Evolutionary conservation across 1,284 basidiomycete genomes (phyloP).

Genomic region (Leccinum pachyderme): DNA sequence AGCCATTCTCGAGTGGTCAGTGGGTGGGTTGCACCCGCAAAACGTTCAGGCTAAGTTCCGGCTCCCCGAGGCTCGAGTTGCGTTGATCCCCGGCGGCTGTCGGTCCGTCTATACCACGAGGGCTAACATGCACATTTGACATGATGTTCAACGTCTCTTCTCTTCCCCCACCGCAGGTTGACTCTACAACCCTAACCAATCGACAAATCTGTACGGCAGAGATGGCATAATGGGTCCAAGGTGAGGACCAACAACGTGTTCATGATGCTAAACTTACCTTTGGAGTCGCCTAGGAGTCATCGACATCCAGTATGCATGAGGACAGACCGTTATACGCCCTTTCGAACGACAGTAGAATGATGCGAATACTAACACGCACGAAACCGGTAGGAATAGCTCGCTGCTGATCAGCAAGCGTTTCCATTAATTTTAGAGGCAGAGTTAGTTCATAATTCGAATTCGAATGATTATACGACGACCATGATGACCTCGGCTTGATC

Average conservation of each 20-base stretch:
- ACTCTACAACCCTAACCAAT: slow-evolving; percentile 5
- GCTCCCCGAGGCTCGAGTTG: neutral
- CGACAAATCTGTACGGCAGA: neutral
- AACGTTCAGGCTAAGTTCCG: neutral
- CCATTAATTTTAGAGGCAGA: neutral
- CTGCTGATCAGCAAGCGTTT: slow-evolving; percentile 18
- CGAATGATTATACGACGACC: neutral
- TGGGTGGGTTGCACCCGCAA: slow-evolving; percentile 1
- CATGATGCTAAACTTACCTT: slow-evolving; percentile 4
- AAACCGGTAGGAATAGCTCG: slow-evolving; percentile 1
- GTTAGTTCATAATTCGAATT: slow-evolving; percentile 7
- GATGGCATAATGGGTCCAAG: neutral
- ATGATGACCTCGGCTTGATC: slow-evolving; percentile 15
- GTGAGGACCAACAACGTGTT: neutral
- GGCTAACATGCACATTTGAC: slow-evolving; percentile 13
- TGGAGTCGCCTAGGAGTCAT: neutral
- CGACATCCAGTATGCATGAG: slow-evolving; percentile 7
- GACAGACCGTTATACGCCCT: slow-evolving; percentile 1
- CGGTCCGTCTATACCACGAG: slow-evolving; percentile 9
- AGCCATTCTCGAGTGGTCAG: slow-evolving; percentile 16
- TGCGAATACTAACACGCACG: slow-evolving; percentile 5
- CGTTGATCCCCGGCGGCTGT: slow-evolving; percentile 15
- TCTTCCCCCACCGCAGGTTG: slow-evolving; percentile 9
- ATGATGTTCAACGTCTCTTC: slow-evolving; percentile 2
- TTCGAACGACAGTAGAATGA: slow-evolving; percentile 2